Conservation (phyloP, 441 rosid species). For the Rhodomyrtus psidioides region DNA sequence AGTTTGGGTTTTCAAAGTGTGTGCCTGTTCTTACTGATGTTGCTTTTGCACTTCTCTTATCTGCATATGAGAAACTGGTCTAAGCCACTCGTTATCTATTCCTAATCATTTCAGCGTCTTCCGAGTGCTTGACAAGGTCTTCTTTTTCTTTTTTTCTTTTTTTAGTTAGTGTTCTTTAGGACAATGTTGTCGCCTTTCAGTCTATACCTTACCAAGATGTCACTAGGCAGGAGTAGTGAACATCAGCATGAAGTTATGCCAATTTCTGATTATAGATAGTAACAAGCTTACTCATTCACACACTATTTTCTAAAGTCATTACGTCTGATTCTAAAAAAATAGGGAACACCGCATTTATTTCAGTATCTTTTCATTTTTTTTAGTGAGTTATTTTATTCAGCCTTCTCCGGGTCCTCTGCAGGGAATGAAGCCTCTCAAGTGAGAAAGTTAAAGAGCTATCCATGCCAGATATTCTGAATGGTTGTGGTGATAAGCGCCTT, state of each 20-base stretch:
- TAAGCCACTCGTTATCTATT: background rate
- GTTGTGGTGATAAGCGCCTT: background rate
- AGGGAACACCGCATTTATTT: background rate
- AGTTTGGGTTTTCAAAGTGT: background rate
- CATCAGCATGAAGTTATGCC: background rate
- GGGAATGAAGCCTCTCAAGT: slow-evolving; percentile 81
- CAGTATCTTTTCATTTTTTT: background rate
- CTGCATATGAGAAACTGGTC: background rate
- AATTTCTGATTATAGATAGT: background rate
- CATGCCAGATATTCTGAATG: background rate
- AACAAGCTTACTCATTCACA: background rate
- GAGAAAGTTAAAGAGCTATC: background rate
- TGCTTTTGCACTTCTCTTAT: background rate
- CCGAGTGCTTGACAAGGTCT: background rate
- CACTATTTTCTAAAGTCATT: background rate
- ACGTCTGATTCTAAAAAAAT: background rate
- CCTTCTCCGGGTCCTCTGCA: slow-evolving; percentile 14
- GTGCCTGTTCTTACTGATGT: background rate
- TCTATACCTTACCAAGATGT: background rate
- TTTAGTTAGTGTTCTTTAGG: background rate
- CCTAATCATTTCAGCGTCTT: background rate
- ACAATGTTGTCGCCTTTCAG: background rate
- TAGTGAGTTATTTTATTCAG: background rate
- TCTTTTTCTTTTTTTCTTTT: background rate
- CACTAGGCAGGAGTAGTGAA: background rate